Percentiles rank a stretch among this genome's conserved stretches.
These are phyloP conservation scores for Mediolabrus comicus DNA, from an alignment of 108 stramenopile species.

Conservation along the genomic window DNA sequence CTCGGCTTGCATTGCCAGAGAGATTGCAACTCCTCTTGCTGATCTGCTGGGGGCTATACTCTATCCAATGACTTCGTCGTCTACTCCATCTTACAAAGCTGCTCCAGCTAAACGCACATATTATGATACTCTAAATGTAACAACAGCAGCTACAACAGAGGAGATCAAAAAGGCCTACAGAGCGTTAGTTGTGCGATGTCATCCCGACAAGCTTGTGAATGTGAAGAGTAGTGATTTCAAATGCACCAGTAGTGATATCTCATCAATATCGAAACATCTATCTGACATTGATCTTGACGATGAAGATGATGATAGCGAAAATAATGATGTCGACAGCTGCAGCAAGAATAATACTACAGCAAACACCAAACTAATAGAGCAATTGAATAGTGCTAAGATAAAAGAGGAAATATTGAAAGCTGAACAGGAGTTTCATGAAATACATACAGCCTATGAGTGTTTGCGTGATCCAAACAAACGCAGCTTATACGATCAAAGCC, in stretches of 20 bases:
- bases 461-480: constrained; percentile 54
- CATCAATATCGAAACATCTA: not conserved
- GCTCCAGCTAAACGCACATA: constrained; percentile 39
- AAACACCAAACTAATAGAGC: constrained; percentile 1
- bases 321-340: not conserved
- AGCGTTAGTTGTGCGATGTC: constrained; percentile 49
- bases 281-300: constrained; percentile 34
- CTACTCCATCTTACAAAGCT: not conserved
- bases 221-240: not conserved
- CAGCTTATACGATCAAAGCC: constrained; percentile 53
- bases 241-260: not conserved
- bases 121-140: constrained; percentile 79
- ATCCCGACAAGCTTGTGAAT: constrained; percentile 62
- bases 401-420: constrained; percentile 7
- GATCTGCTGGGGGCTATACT: too few relatives aligned
- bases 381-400: constrained; percentile 1
- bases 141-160: constrained; percentile 49
- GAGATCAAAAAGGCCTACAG: constrained; percentile 81
- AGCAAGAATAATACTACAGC: not conserved
- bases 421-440: constrained; percentile 44
- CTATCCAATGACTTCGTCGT: not conserved
- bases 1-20: constrained; percentile 68
- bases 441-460: constrained; percentile 72
- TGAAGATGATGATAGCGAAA: constrained; percentile 19
- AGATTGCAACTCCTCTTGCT: not conserved